Base-by-base conservation (phyloP, 2,329 filamentous ascomycete genomes). In the Ceratocystis cacaofunesta region DNA sequence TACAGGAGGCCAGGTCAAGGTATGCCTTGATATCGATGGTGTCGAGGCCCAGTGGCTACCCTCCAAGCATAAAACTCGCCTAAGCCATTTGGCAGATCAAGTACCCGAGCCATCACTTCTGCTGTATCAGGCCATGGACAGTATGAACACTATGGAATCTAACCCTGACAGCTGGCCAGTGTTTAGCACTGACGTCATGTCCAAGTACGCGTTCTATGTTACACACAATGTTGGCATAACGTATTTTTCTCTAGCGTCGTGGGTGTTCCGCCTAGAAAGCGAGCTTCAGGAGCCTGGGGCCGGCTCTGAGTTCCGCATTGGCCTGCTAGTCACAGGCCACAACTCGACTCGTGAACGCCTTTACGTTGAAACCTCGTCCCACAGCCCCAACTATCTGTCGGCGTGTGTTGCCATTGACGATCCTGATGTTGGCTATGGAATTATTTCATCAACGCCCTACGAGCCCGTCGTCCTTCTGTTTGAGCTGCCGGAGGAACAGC, bases 11-110 rank as follows among this genome's bases (percentile, higher is more conserved):
- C 82, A 82, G 70, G 75, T 86, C 65, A 79, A 82, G 55, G 76
- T 87, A 46, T 86, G 83, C 69, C 75, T 87, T 12, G 84, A 87
- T 69, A 70, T 84, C 1, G 80, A 85, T 8, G 83, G 83, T 1
- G 78, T 86, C 17, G 80, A 86, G 71, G 84, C 84, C n/a, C 81
- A 85, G 71, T 87, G 84, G 84, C 74, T 87, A 22, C 82, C 82
- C 0, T 81, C 82, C 5, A 81, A 79, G 66, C 77, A 75, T 70
- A 84, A 79, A 70, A 77, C 76, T 1, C 81, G 76, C 69, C 68
- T 76, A 46, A 73, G 74, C n/a, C 74, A 75, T 10, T 71, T 78
- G 10, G 68, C 74, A 19, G 74, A 74, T 1, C 72, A 75, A 12
- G 69, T 72, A 1, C 75, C 77, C 0, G 71, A 76, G 1, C 80